Evolutionary conservation across 305 asterid genomes (phyloP).

Genomic region (Fraxinus xanthoxyloides): DNA sequence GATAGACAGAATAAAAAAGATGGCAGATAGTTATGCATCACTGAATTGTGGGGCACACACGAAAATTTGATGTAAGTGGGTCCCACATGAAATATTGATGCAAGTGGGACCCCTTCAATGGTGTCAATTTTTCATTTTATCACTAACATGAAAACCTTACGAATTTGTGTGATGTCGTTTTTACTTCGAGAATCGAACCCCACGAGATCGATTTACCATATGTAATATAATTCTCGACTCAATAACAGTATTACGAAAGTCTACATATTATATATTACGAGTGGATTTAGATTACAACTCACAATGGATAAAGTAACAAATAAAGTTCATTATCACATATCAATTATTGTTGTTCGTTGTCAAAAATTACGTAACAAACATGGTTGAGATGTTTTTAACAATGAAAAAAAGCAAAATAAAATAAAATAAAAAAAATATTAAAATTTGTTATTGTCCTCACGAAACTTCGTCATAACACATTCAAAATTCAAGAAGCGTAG

Average conservation of each 20-base stretch:
- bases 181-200: not conserved
- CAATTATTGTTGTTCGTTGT: not conserved
- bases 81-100: slow-evolving; percentile 19
- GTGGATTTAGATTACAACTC: not conserved
- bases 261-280: not conserved
- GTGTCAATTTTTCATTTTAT: slow-evolving; percentile 35
- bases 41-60: slow-evolving; percentile 19
- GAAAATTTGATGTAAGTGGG: slow-evolving; percentile 16
- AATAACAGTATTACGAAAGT: no score
- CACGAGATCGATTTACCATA: no score
- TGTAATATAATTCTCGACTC: not conserved
- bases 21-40: slow-evolving; percentile 20
- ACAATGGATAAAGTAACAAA: not conserved
- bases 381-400: not conserved
- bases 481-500: not conserved
- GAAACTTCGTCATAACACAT: slow-evolving; percentile 15
- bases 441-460: not conserved
- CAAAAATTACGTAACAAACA: not conserved
- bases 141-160: slow-evolving; percentile 19
- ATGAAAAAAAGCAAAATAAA: not conserved
- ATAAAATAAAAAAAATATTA: no score
- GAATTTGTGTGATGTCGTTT: not conserved
- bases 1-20: slow-evolving; percentile 12
- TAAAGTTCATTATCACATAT: not conserved
- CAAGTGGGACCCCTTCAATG: slow-evolving; percentile 25